These are phyloP conservation scores for Camelina sativa DNA, from an alignment of 345 rosid genomes.

Conservation along the genomic window DNA sequence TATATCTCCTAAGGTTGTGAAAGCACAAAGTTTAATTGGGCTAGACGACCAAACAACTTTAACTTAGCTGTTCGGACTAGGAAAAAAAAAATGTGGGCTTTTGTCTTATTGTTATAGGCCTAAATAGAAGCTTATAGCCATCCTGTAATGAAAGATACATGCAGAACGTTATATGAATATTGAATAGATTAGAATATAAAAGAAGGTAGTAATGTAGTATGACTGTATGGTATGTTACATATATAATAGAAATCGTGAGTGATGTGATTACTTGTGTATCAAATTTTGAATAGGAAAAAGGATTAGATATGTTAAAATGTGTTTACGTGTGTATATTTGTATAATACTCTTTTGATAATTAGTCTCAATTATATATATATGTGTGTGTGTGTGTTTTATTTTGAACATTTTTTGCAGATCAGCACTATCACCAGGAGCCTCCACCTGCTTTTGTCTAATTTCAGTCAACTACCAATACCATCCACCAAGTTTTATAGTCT, in stretches of 20 bases:
- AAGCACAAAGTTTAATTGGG: not conserved
- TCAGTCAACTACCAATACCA: slow-evolving; percentile 46
- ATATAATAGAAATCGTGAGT: not conserved
- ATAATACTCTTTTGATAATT: not conserved
- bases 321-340: not conserved
- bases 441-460: slow-evolving; percentile 66
- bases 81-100: not conserved
- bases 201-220: not conserved
- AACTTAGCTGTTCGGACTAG: not conserved
- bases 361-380: slow-evolving; percentile 32
- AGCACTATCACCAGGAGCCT: slow-evolving; percentile 64
- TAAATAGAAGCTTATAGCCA: not conserved
- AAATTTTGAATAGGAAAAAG: no score
- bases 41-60: not conserved
- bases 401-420: slow-evolving; percentile 37
- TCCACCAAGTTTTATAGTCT: slow-evolving; percentile 42
- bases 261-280: not conserved
- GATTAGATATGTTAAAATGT: no score
- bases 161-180: not conserved
- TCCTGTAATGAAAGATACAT: not conserved
- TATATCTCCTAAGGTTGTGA: not conserved
- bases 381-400: not conserved
- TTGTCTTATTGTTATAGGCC: not conserved
- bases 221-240: not conserved
- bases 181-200: not conserved